Base-by-base conservation (phyloP, 2,329 filamentous ascomycete species). In the Plectosphaerella cucumerina region DNA sequence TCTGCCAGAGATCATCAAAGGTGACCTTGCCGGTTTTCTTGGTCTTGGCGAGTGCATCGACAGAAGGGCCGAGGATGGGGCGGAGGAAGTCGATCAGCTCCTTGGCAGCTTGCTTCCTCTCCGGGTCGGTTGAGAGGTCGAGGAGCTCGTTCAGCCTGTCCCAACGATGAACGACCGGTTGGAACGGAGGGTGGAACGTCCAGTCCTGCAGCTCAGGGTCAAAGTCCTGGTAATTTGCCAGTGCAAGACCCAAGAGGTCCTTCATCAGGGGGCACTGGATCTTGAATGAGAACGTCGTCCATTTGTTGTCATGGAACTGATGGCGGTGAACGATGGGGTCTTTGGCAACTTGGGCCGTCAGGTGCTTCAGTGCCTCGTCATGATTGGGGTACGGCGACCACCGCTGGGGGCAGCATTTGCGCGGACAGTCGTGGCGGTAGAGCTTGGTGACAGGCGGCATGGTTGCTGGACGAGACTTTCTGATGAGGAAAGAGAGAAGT, bases 121-220 rank as follows among this genome's bases (percentile, higher is more conserved):
- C 39, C 17, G 39, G 39, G n/a, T 42, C 39, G 4, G 39, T 42
- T 18, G 39, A 11, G 4, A 6, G 11, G 39, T 42, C 17, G n/a
- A 5, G 17, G 6, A 42, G 17, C n/a, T 42, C 15, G 17, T 18
- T 42, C n/a, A 42, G 39, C 12, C 17, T n/a, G 12, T 64, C 60
- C 67, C 68, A 70, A 23, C 67, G 63, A 49, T 70, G 67, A 4
- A 70, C 66, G 12, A 71, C 50, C 9, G 66, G 62, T 54, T 59
- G 59, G 56, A 64, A 68, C 1, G 65, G 65, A 2, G 60, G 56
- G 6, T 50, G 22, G 52, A 70, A 70, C 8, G 62, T 65, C 62
- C 65, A 71, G 34, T 61, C 56, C 48, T 60, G 53, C 4, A 66
- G 50, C 15, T 65, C 60, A n/a, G 63, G 54, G 54, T 70, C 63